Conservation (phyloP, 192 early-diverging fungal genomes). For the Geranomyces variabilis region DNA sequence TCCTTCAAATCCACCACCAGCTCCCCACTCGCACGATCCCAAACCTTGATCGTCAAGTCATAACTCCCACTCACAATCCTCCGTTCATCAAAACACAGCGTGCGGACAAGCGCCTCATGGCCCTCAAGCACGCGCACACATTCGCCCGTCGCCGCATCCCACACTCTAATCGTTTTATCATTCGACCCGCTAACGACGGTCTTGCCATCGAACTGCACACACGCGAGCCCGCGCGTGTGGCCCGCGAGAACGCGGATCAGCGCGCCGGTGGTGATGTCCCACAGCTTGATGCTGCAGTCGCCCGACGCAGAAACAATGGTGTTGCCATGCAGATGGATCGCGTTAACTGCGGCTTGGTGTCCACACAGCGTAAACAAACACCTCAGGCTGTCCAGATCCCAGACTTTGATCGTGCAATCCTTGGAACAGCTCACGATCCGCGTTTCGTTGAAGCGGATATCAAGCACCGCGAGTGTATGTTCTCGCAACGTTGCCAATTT, state of each 20-base stretch:
- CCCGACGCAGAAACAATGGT: constrained; percentile 84
- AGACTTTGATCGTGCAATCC: constrained; percentile 88
- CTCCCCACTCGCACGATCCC: constrained; percentile 69
- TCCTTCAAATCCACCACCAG: constrained; percentile 62
- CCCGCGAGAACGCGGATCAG: constrained; percentile 40
- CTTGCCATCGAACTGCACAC: constrained; percentile 45
- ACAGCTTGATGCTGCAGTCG: constrained; percentile 82
- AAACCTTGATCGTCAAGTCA: constrained; percentile 93
- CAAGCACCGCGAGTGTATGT: constrained; percentile 80
- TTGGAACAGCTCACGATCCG: constrained; percentile 86
- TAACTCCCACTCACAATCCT: constrained; percentile 89
- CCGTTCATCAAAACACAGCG: constrained; percentile 81
- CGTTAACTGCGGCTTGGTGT: constrained; percentile 92
- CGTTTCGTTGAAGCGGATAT: constrained; percentile 78
- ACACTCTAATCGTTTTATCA: constrained; percentile 50
- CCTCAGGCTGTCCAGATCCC: constrained; percentile 58
- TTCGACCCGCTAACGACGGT: constrained; percentile 50
- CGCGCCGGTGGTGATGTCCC: constrained; percentile 69
- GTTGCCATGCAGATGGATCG: constrained; percentile 73
- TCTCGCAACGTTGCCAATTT: constrained; percentile 59
- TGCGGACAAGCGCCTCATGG: constrained; percentile 89
- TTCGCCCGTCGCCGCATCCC: constrained; percentile 48
- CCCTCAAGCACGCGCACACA: constrained; percentile 53
- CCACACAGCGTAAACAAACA: constrained; percentile 71
- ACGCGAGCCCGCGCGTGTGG: constrained; percentile 50